Base-by-base conservation (phyloP, 371 early-diverging fungal species). In the Lichtheimia corymbifera region DNA sequence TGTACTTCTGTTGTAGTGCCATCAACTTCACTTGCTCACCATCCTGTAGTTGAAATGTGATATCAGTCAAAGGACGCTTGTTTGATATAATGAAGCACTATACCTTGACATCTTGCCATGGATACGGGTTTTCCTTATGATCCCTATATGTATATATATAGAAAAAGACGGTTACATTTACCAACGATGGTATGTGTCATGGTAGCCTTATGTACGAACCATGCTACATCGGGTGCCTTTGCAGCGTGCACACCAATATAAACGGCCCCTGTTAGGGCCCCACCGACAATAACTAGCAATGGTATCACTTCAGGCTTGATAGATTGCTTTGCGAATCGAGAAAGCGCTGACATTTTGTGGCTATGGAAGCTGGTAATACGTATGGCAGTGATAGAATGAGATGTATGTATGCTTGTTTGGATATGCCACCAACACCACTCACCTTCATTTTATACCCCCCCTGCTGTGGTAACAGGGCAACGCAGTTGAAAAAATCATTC, bases 21-120 rank as follows among this genome's bases (percentile, higher is more conserved):
- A 61, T 44, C 25, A 77, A 58, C 53, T 77, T 77, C 47, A 77
- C 77, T 60, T 77, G 77, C 17, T 77, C 72, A 25, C 72, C 72
- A n/a, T 71, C 77, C 47, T 47, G 14, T 18, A 47, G 45, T 45
- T 45, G 45, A 5, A 11, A n/a, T 22, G 47, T 7, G 14, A 14
- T 22, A 47, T 2, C 12, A 5, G 15, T 22, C 22, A 47, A 45
- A 18, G 17, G 13, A 6, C 30, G 7, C 30, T 30, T 30, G 30
- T 30, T 30, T 6, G 35, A 35, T 35, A 11, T 35, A 35, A 11
- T 11, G 9, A 0, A 0, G 35, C 35, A 35, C 35, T 11, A 1
- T 47, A 47, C 47, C 51, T 63, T 71, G 52, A 77, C 63, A 18
- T 73, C 69, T 53, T 77, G 70, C 74, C 77, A 77, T 55, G 74